These are phyloP conservation scores for Colletotrichum tropicale DNA, from an alignment of 2,329 filamentous ascomycete genomes.

Conservation along the genomic window DNA sequence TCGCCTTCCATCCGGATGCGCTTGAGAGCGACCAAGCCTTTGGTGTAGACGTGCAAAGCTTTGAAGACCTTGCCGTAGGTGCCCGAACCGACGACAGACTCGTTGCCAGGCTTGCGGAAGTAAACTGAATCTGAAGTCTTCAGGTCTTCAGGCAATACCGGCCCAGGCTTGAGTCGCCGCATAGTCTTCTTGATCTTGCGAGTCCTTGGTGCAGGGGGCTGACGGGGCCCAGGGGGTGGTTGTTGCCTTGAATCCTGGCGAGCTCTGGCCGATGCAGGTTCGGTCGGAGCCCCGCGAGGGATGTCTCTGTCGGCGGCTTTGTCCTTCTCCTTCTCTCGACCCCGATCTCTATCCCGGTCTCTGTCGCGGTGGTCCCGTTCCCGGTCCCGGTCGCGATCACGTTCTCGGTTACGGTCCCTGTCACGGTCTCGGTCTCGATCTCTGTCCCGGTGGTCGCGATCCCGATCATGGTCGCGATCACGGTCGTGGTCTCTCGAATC, in stretches of 20 bases:
- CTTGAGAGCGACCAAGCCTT: constrained; percentile 82
- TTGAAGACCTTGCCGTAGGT: constrained; percentile 98
- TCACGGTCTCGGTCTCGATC: constrained; percentile 30
- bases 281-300: constrained; percentile 55
- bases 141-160: constrained; percentile 73
- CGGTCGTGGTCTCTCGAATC: constrained; percentile 13
- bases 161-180: constrained; percentile 73
- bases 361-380: constrained; percentile 24
- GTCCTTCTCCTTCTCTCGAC: constrained; percentile 39
- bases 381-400: constrained; percentile 20
- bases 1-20: constrained; percentile 94
- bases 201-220: constrained; percentile 50
- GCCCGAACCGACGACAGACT: constrained; percentile 93
- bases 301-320: constrained; percentile 48
- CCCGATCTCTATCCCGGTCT: constrained; percentile 30
- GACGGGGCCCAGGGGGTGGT: constrained; percentile 38
- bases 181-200: constrained; percentile 71
- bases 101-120: constrained; percentile 94
- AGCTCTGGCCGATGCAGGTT: constrained; percentile 55
- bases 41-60: constrained; percentile 90
- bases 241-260: constrained; percentile 35
- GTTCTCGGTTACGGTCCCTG: constrained; percentile 36
- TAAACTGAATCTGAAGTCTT: constrained; percentile 87
- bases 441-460: constrained; percentile 24
- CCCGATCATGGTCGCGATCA: constrained; percentile 30